Percentiles rank a stretch among this genome's conserved stretches.
Evolutionary conservation across 176 grass and related monocot genomes (phyloP).

Genomic region (Triticum timopheevii): DNA sequence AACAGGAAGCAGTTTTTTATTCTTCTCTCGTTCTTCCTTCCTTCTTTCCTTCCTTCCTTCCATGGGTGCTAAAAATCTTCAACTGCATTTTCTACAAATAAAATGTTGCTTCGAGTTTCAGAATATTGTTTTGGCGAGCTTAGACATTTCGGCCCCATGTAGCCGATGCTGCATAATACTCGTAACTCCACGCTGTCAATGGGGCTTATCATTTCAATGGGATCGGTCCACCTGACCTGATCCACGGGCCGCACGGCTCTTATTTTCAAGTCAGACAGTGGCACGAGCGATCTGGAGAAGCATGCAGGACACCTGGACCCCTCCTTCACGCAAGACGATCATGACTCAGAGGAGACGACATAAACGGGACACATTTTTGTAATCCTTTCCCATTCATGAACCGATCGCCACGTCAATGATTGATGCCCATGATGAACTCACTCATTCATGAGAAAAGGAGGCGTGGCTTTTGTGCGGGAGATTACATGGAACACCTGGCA

Average conservation of each 20-base stretch:
- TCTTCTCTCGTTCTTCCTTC: neutral
- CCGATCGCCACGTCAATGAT: conserved; percentile 11
- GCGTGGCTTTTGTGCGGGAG: neutral
- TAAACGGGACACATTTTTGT: neutral
- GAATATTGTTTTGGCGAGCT: too few relatives aligned
- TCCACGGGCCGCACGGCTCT: neutral
- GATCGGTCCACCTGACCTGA: neutral
- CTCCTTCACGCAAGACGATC: neutral
- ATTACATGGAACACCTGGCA: neutral
- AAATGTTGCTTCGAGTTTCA: too few relatives aligned
- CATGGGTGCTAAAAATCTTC: neutral
- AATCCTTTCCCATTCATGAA: neutral
- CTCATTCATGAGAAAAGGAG: neutral
- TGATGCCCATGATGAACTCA: neutral
- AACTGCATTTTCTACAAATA: too few relatives aligned
- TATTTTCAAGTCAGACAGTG: neutral
- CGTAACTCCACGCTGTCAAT: neutral
- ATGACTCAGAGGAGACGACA: neutral
- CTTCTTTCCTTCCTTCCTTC: too few relatives aligned
- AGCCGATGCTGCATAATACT: neutral
- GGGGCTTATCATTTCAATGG: neutral
- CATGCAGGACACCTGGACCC: neutral
- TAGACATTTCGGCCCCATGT: neutral
- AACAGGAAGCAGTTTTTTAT: neutral
- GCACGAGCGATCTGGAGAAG: neutral